Evolutionary conservation across 169 alveolate genomes (phyloP).

Genomic region (Eimeria acervulina): DNA sequence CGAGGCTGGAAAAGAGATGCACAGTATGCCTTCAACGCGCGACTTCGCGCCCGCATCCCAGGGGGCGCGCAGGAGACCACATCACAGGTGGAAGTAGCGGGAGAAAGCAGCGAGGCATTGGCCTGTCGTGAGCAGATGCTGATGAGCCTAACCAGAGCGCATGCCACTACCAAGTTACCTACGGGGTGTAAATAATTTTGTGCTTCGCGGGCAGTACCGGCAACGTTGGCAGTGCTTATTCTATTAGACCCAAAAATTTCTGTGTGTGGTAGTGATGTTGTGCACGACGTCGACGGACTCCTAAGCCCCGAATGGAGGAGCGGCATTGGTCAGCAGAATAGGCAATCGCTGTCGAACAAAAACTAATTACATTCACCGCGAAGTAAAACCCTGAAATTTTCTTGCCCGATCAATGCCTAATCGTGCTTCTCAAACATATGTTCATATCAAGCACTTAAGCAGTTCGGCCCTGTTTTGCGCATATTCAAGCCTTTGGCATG

Average conservation of each 20-base stretch:
- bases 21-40: background rate
- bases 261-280: background rate
- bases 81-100: background rate
- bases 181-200: too few relatives aligned
- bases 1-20: background rate
- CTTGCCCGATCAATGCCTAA: background rate
- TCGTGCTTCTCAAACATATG: background rate
- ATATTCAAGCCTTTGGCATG: background rate
- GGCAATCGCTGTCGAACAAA: background rate
- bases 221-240: background rate
- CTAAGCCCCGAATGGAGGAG: background rate
- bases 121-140: background rate
- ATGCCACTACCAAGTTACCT: too few relatives aligned
- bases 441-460: background rate
- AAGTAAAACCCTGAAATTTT: background rate
- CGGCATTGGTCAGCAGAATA: background rate
- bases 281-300: background rate
- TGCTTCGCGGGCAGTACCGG: too few relatives aligned
- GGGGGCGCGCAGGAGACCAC: background rate
- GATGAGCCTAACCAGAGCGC: background rate
- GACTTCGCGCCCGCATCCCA: background rate
- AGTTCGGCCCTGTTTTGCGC: background rate
- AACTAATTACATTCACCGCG: background rate
- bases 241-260: background rate
- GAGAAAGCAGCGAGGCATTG: background rate